Evolutionary conservation across 495 filamentous ascomycete genomes (phyloP).

Genomic region (Acidomyces sp.): DNA sequence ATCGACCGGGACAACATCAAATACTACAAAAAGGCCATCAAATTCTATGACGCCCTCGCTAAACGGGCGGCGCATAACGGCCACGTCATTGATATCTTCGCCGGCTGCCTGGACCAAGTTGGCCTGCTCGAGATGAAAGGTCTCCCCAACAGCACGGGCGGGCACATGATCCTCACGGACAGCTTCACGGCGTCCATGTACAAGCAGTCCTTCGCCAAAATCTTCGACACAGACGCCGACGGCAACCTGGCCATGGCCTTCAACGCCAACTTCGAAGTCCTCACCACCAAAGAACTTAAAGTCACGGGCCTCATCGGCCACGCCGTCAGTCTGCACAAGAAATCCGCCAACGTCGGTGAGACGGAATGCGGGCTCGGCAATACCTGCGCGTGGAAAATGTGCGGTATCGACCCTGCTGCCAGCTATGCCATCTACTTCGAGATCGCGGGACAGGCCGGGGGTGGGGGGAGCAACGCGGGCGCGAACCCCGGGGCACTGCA

Average conservation of each 20-base stretch:
- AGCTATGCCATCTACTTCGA: conserved; percentile 98
- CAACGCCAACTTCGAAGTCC: conserved; percentile 89
- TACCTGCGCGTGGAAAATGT: conserved; percentile 99
- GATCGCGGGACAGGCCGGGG: conserved; percentile 85
- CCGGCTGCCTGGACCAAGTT: conserved; percentile 95
- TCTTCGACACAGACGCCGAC: conserved; percentile 92
- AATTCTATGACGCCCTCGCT: conserved; percentile 97
- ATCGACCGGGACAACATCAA: conserved; percentile 99
- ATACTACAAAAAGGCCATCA: conserved; percentile 97
- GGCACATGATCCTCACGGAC: conserved; percentile 96
- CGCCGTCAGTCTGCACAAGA: conserved; percentile 93
- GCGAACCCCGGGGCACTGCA: conserved; percentile 57
- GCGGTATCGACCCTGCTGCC: conserved; percentile 82
- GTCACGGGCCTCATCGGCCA: conserved; percentile 97
- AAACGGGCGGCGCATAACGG: conserved; percentile 94
- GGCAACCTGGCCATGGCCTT: conserved; percentile 97
- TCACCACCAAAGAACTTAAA: conserved; percentile 97
- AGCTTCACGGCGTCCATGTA: conserved; percentile 99
- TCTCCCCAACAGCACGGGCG: conserved; percentile 86
- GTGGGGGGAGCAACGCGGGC: too few relatives aligned
- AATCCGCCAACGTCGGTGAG: conserved; percentile 91
- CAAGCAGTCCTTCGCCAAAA: conserved; percentile 94
- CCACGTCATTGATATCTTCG: conserved; percentile 95
- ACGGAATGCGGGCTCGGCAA: conserved; percentile 98
- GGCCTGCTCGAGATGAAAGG: conserved; percentile 99